A percentile compares a stretch with the other conserved stretches of the same genome.
Conservation (phyloP, 768 basidiomycete genomes). For the Suillus weaverae region DNA sequence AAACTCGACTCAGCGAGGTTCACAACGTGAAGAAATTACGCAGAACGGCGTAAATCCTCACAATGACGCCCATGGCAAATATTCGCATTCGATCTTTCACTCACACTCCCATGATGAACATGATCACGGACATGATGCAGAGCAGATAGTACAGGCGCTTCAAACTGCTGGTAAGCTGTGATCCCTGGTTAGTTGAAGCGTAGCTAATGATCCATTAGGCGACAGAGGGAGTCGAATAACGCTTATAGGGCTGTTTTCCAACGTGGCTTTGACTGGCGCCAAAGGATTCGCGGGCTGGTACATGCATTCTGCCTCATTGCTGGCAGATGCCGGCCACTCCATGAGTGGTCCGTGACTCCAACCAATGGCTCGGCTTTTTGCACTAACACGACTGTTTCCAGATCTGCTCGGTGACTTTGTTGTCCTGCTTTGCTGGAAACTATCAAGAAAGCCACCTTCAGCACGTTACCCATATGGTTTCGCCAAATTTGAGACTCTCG, state of each 20-base stretch:
- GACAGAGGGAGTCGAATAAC: conserved; percentile 86
- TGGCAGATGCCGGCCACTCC: conserved; percentile 94
- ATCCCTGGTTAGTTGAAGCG: background rate
- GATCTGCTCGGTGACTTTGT: conserved; percentile 91
- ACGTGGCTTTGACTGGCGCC: conserved; percentile 74
- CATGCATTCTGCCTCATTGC: conserved; percentile 85
- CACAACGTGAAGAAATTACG: conserved; percentile 30
- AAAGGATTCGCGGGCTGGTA: conserved; percentile 91
- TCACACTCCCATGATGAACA: conserved; percentile 64
- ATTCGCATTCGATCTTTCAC: conserved; percentile 67
- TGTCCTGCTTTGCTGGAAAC: conserved; percentile 84
- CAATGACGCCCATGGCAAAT: conserved; percentile 34
- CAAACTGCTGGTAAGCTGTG: conserved; percentile 57
- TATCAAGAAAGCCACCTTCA: conserved; percentile 81
- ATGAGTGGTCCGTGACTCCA: conserved; percentile 62
- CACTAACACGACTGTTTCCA: conserved; percentile 26
- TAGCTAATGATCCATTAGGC: conserved; percentile 39
- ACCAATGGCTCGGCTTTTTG: background rate
- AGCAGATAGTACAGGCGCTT: conserved; percentile 67
- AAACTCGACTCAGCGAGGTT: conserved; percentile 18
- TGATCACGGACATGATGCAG: conserved; percentile 59
- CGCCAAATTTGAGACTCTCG: conserved; percentile 93
- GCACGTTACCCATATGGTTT: conserved; percentile 83
- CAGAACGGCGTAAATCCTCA: conserved; percentile 38
- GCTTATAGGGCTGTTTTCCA: conserved; percentile 78